Evolutionary conservation across 257 asterid species (phyloP).

Genomic region (Oldenlandia corymbosa): DNA sequence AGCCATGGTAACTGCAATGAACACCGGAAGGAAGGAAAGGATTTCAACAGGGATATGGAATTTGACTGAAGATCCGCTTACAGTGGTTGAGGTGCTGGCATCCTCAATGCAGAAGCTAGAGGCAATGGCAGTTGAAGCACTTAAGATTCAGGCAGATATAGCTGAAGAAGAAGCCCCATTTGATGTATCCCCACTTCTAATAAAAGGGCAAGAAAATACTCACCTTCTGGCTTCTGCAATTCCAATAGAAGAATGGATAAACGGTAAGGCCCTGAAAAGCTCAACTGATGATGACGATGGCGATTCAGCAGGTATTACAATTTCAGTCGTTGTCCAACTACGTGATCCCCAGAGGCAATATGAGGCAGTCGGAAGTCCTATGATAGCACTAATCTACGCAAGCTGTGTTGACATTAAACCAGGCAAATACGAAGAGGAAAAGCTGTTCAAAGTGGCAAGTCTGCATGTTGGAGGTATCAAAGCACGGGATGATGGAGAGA

Average conservation of each 20-base stretch:
- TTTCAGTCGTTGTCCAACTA: conserved; percentile 54
- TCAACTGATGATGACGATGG: conserved; percentile 4
- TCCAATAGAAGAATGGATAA: conserved; percentile 58
- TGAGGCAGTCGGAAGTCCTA: conserved; percentile 87
- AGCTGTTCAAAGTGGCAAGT: conserved; percentile 45
- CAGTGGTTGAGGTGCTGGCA: conserved; percentile 52
- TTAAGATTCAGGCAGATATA: conserved; percentile 66
- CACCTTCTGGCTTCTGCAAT: conserved; percentile 47
- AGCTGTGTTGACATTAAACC: conserved; percentile 10
- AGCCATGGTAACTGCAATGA: conserved; percentile 63
- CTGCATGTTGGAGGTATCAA: conserved; percentile 67
- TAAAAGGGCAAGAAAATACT: conserved; percentile 24
- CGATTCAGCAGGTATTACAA: conserved; percentile 21
- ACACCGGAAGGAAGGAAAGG: conserved; percentile 52
- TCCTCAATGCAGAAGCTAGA: conserved; percentile 78
- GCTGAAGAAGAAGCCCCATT: conserved; percentile 77
- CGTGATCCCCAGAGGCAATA: conserved; percentile 83
- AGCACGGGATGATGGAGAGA: conserved; percentile 36
- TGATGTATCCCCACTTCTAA: conserved; percentile 54
- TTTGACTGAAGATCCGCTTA: conserved; percentile 51
- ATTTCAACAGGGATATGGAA: conserved; percentile 75
- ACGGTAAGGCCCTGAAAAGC: conserved; percentile 6
- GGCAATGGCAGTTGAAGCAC: conserved; percentile 60
- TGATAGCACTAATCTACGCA: conserved; percentile 59
- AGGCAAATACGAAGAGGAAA: conserved; percentile 37